phyloP scores from a whole-genome alignment of 768 basidiomycete species.

The Jaapia argillacea region DNA sequence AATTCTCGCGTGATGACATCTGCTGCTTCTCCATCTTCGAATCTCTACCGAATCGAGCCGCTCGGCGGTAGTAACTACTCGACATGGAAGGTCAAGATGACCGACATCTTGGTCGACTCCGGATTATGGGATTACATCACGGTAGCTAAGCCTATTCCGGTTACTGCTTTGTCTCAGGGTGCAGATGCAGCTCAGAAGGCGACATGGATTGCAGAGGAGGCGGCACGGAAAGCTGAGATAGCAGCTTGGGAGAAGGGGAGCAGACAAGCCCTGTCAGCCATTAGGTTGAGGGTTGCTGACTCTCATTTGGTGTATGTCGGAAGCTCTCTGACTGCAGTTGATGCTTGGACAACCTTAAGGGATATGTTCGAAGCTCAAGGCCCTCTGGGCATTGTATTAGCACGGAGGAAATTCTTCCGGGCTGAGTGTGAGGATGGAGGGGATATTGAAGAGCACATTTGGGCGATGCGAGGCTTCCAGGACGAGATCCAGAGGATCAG shows the following conservation, averaged over 20 bases:
- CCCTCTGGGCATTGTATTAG: constrained; percentile 15
- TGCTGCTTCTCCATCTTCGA: no score
- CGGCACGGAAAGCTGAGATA: constrained; percentile 5
- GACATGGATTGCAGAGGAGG: background rate
- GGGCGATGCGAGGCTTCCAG: constrained; percentile 14
- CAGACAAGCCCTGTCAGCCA: constrained; percentile 19
- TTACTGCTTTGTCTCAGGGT: background rate
- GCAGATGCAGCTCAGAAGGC: background rate
- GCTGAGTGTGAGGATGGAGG: constrained; percentile 18
- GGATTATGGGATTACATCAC: constrained; percentile 6
- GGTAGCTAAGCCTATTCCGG: background rate
- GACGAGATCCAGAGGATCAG: constrained; percentile 8
- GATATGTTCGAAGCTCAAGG: constrained; percentile 20
- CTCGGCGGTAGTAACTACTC: constrained; percentile 3
- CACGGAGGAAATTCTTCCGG: constrained; percentile 17
- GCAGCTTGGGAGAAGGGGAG: constrained; percentile 19
- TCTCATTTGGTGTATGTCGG: constrained; percentile 19
- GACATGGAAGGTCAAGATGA: constrained; percentile 3
- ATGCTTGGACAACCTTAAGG: constrained; percentile 20
- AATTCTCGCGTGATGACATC: no score
- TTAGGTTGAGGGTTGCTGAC: constrained; percentile 19
- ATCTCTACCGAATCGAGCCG: constrained; percentile 2
- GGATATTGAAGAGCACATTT: constrained; percentile 22
- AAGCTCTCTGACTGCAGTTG: constrained; percentile 12
- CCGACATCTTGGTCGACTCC: constrained; percentile 1